Conservation (phyloP, 768 basidiomycete genomes). For the Hypholoma fasciculare region DNA sequence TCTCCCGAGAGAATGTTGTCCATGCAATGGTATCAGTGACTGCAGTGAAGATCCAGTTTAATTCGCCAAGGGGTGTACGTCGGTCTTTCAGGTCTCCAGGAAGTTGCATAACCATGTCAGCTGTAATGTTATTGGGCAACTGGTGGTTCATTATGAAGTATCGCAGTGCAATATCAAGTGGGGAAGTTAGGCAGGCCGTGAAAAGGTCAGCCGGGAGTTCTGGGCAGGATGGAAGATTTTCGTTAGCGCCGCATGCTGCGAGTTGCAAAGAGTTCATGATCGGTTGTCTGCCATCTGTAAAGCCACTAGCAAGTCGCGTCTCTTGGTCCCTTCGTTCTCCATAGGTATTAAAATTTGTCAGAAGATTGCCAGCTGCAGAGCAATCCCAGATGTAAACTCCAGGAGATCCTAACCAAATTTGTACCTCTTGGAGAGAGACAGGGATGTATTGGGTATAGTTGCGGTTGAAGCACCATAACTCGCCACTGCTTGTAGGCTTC, state of each 20-base stretch:
- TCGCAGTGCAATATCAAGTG: conserved; percentile 95
- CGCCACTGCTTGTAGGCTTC: conserved; percentile 92
- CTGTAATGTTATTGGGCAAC: conserved; percentile 74
- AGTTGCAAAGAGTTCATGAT: conserved; percentile 91
- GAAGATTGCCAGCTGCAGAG: conserved; percentile 92
- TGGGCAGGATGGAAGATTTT: conserved; percentile 91
- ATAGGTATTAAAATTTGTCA: conserved; percentile 84
- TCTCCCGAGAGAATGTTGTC: conserved; percentile 93
- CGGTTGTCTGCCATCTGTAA: conserved; percentile 62
- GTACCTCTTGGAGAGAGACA: conserved; percentile 90
- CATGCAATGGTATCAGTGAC: conserved; percentile 99
- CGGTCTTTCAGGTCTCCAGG: conserved; percentile 97
- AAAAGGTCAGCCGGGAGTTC: conserved; percentile 98
- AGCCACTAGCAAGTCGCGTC: conserved; percentile 57
- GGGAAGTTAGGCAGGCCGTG: conserved; percentile 96
- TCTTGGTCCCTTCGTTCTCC: conserved; percentile 78
- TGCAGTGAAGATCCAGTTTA: conserved; percentile 99
- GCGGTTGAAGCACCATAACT: conserved; percentile 98
- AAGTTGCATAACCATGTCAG: conserved; percentile 92
- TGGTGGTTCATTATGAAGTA: conserved; percentile 92
- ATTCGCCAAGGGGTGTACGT: conserved; percentile 92
- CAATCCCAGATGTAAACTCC: conserved; percentile 99
- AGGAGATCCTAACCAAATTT: conserved; percentile 91
- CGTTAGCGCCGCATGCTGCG: conserved; percentile 90
- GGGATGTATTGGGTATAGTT: conserved; percentile 99